Evolutionary conservation across 495 filamentous ascomycete genomes (phyloP), one percentile per base, ranked within the genome.

Genomic region (Aspergillus wentii): DNA sequence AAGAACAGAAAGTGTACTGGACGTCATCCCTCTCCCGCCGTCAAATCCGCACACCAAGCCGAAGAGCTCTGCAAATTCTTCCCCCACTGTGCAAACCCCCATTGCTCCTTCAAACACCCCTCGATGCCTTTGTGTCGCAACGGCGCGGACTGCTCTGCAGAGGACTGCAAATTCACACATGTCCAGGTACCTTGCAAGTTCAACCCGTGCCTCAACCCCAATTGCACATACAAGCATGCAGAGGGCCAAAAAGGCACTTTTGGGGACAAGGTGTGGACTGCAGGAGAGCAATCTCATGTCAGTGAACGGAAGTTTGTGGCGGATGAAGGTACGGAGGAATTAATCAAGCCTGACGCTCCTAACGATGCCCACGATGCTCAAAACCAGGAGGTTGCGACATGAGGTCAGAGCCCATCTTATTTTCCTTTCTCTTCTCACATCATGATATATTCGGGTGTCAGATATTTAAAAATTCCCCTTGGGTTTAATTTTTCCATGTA

Each of bases 1-100:
- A 92, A 89, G 59, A 99, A 95, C 66, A 71, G 75, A 26, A 99
- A 99, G 61, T 99, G 92, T 51, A 84, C 84, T 2, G 90, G 79
- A 17, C 82, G 85, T 8, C 92, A 99, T 57, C 92, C 92, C 4
- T 97, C 92, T 14, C 92, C 94, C 8, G 88, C 91, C 8, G 72
- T 82, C 43, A 85, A 80, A 56, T 57, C 74, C 22, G 79, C 79
- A 9, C 83, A 88, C 61, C 83, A 92, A 57, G 74, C 80, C 33
- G 85, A 94, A 55, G 76, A 82, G 55, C 82, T 95, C 51, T 99
- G 92, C 81, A 85, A 80, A 51, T 99, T 91, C 72, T 95, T 80
- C 59, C 89, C 92, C 27, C 85, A 96, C 66, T 99, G 92, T 71
- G 82, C 85, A 26, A 95, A 94, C 56, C 74, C 82, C 6, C 63